Evolutionary conservation across 805 yeast species (phyloP).

Genomic region (Wickerhamomyces ciferrii): DNA sequence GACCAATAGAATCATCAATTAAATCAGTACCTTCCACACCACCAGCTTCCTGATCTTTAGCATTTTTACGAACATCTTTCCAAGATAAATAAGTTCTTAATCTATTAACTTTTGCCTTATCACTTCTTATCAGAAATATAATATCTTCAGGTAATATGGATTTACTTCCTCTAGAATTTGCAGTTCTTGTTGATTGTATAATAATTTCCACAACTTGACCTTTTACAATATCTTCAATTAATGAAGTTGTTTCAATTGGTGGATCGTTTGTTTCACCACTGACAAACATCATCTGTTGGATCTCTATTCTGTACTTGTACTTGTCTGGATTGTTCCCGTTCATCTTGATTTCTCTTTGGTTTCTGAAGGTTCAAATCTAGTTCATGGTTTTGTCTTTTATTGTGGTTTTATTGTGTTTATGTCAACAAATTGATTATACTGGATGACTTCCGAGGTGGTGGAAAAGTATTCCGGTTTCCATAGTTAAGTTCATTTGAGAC

Average conservation of each 20-base stretch:
- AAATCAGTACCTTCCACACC: constrained; percentile 51
- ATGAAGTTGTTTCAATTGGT: constrained; percentile 84
- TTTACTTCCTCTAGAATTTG: constrained; percentile 74
- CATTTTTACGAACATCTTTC: constrained; percentile 92
- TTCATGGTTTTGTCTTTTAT: too few species aligned
- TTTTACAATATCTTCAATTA: constrained; percentile 91
- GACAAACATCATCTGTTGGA: constrained; percentile 99
- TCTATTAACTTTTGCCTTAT: constrained; percentile 88
- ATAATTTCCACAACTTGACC: constrained; percentile 90
- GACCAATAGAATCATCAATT: constrained; percentile 36
- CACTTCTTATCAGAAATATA: constrained; percentile 87
- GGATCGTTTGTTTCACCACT: constrained; percentile 94
- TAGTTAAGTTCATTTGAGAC: too few species aligned
- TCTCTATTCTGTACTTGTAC: constrained; percentile 83
- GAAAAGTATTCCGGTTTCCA: too few species aligned
- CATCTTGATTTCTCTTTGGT: constrained; percentile 7
- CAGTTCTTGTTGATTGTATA: constrained; percentile 71
- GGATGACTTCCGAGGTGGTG: too few species aligned
- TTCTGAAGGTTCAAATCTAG: too few species aligned
- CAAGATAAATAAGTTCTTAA: constrained; percentile 88
- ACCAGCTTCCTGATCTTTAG: constrained; percentile 61
- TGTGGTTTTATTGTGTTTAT: too few species aligned
- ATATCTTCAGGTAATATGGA: constrained; percentile 90
- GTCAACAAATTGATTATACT: too few species aligned
- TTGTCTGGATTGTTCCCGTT: constrained; percentile 28